These are phyloP conservation scores for Daldinia decipiens DNA, from an alignment of 495 filamentous ascomycete species.

Conservation along the genomic window DNA sequence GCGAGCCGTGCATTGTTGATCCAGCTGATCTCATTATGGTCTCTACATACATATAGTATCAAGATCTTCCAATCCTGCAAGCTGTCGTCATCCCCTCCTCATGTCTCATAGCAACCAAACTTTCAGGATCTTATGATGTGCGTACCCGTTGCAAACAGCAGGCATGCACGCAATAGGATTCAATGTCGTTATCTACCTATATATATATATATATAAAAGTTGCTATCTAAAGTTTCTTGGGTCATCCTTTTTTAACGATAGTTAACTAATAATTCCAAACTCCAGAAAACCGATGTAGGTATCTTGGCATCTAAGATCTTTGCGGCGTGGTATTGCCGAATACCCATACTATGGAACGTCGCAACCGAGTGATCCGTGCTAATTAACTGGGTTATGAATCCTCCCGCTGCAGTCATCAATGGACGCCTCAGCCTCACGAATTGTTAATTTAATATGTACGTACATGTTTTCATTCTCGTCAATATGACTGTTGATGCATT, in stretches of 20 bases:
- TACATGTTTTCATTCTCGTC: neutral
- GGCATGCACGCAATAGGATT: neutral
- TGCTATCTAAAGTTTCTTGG: conserved; percentile 1
- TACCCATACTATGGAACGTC: neutral
- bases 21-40: conserved; percentile 6
- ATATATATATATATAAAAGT: no score
- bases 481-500: neutral
- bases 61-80: neutral
- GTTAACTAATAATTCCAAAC: neutral
- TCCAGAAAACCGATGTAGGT: neutral
- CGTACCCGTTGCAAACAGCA: neutral
- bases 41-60: no score
- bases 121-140: neutral
- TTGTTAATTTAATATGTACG: neutral
- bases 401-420: neutral
- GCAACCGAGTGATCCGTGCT: conserved; percentile 1
- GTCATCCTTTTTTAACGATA: neutral
- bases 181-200: neutral
- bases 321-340: conserved; percentile 1
- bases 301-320: conserved; percentile 9
- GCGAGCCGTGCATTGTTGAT: conserved; percentile 5
- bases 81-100: conserved; percentile 3
- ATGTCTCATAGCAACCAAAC: neutral
- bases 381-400: neutral
- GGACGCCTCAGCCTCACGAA: neutral